These are phyloP conservation scores for Lentithecium fluviatile DNA, from an alignment of 495 filamentous ascomycete genomes.

Conservation along the genomic window DNA sequence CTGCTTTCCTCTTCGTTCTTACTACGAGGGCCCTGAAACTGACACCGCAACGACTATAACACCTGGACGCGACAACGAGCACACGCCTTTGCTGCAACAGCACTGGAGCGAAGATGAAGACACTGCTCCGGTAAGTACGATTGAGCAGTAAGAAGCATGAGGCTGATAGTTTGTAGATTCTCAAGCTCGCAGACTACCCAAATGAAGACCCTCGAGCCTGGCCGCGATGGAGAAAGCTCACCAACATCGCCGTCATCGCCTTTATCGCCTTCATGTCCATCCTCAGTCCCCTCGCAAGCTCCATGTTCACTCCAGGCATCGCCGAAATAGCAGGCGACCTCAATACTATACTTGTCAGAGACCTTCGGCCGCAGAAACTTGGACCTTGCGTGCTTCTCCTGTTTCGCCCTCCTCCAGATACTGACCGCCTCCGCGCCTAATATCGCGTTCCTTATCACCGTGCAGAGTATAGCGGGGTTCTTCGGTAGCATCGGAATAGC, in stretches of 20 bases:
- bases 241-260: conserved; percentile 25
- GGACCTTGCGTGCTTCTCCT: conserved; percentile 34
- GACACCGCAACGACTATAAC: background rate
- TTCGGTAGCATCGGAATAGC: conserved; percentile 41
- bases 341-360: conserved; percentile 33
- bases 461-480: conserved; percentile 35
- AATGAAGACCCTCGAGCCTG: conserved; percentile 21
- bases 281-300: conserved; percentile 19
- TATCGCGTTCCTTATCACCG: conserved; percentile 29
- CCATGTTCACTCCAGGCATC: conserved; percentile 37
- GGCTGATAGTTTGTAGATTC: no score
- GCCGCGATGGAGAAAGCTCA: conserved; percentile 16
- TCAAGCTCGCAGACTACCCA: conserved; percentile 5
- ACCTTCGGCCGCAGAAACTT: conserved; percentile 35
- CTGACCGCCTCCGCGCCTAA: conserved; percentile 38
- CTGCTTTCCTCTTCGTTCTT: background rate
- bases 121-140: background rate
- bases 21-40: background rate
- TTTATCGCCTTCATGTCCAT: conserved; percentile 27
- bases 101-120: background rate
- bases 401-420: conserved; percentile 41
- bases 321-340: conserved; percentile 28
- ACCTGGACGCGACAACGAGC: conserved; percentile 1
- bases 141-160: no score
- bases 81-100: conserved; percentile 4